Percentiles rank a stretch among this genome's conserved stretches.
These are phyloP conservation scores for Avena sativa DNA, from an alignment of 176 grass and related monocot genomes.

Conservation along the genomic window DNA sequence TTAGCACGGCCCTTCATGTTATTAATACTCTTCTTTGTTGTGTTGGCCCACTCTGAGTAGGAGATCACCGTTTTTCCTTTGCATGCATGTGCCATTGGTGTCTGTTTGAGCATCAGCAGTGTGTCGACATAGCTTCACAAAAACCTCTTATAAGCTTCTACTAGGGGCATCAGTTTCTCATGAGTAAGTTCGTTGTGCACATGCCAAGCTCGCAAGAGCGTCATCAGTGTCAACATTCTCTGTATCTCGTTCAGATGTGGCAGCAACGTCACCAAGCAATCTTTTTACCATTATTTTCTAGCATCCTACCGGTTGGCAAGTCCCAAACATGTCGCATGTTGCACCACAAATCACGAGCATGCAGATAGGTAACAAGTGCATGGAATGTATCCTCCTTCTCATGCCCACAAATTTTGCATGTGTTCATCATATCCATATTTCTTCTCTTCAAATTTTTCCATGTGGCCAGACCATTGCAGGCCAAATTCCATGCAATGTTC, in stretches of 20 bases:
- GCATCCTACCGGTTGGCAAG: neutral
- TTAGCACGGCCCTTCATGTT: too few relatives aligned
- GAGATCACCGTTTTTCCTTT: too few relatives aligned
- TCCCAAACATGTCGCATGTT: neutral
- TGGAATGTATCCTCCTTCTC: neutral
- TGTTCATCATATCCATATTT: too few relatives aligned
- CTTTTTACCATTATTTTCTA: neutral
- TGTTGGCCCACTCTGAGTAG: too few relatives aligned
- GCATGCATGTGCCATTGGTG: too few relatives aligned
- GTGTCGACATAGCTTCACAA: too few relatives aligned
- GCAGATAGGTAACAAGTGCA: neutral
- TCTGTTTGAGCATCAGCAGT: too few relatives aligned
- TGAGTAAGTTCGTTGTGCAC: neutral
- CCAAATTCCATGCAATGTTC: neutral
- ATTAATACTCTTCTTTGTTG: too few relatives aligned
- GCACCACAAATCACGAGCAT: neutral
- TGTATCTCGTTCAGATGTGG: neutral
- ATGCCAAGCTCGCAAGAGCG: neutral
- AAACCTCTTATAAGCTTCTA: neutral
- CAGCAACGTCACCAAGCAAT: neutral
- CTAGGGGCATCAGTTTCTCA: neutral
- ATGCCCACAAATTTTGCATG: neutral
- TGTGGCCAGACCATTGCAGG: too few relatives aligned
- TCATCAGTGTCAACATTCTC: neutral
- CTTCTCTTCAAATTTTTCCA: too few relatives aligned